Conservation (phyloP, 495 filamentous ascomycete genomes). For the Staphylotrichum tortipilum region DNA sequence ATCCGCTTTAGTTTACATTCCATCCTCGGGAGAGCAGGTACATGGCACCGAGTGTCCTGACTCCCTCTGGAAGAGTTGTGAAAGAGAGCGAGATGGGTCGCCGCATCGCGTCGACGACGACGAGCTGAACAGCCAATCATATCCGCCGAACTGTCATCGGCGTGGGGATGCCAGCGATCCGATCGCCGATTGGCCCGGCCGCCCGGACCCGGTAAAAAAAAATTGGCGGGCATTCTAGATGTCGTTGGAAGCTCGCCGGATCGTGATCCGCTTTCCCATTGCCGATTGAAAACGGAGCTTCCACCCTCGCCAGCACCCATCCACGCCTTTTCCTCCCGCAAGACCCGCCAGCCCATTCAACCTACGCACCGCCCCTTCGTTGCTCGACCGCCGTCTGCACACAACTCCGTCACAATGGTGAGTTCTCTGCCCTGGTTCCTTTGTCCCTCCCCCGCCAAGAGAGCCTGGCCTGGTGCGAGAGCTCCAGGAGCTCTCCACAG, state of each 20-base stretch:
- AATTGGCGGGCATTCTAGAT: constrained; percentile 27
- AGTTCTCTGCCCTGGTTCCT: background rate
- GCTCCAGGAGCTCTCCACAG: background rate
- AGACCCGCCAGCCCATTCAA: background rate
- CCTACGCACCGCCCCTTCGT: background rate
- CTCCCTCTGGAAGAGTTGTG: too few species aligned
- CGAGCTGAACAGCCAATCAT: constrained; percentile 9
- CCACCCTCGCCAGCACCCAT: background rate
- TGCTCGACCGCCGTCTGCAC: background rate
- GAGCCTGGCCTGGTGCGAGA: too few species aligned
- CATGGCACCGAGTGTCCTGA: too few species aligned
- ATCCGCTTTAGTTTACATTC: too few species aligned
- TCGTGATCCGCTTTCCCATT: constrained; percentile 9
- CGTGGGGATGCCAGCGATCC: constrained; percentile 13
- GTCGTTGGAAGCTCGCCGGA: constrained; percentile 22
- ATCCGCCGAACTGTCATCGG: background rate
- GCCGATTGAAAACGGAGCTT: constrained; percentile 12
- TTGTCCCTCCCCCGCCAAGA: background rate
- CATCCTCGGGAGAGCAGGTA: too few species aligned
- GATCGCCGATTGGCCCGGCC: constrained; percentile 4
- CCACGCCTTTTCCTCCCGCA: background rate
- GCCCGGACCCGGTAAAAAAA: constrained; percentile 20
- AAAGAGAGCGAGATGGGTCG: too few species aligned
- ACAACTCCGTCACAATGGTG: constrained; percentile 15
- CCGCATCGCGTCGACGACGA: too few species aligned